phyloP scores from a whole-genome alignment of 768 basidiomycete species.

The Gautieria morchelliformis region DNA sequence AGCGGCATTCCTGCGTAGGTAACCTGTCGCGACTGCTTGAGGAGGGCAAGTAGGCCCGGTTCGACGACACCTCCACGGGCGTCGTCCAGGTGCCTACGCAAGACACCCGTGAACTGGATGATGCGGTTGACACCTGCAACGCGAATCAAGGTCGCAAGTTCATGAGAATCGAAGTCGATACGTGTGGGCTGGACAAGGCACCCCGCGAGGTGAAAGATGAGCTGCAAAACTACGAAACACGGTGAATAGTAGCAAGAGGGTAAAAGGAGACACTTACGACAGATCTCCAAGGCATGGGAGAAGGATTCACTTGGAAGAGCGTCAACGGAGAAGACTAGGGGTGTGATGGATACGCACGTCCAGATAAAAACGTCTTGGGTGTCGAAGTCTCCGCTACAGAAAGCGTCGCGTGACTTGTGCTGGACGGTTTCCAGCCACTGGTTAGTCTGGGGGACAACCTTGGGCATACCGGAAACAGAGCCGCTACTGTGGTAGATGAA shows the following conservation, averaged over 20 bases:
- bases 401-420: conserved; percentile 48
- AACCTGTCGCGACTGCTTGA: conserved; percentile 51
- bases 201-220: conserved; percentile 59
- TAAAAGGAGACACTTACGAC: conserved; percentile 40
- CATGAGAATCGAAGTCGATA: conserved; percentile 55
- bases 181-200: conserved; percentile 65
- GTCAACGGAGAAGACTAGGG: conserved; percentile 21
- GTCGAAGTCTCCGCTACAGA: conserved; percentile 36
- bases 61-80: conserved; percentile 36
- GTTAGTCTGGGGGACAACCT: conserved; percentile 63
- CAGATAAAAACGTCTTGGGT: conserved; percentile 60
- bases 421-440: conserved; percentile 55
- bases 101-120: conserved; percentile 65
- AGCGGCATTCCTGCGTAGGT: conserved; percentile 59
- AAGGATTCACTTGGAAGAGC: conserved; percentile 63
- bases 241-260: conserved; percentile 17
- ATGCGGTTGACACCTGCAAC: conserved; percentile 62
- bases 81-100: conserved; percentile 51
- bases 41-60: conserved; percentile 47
- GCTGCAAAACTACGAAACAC: conserved; percentile 53
- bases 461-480: conserved; percentile 76
- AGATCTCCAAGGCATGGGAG: conserved; percentile 65
- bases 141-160: conserved; percentile 62
- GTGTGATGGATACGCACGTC: conserved; percentile 43
- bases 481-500: conserved; percentile 78